These are phyloP conservation scores for Sporothrix sp. DNA, from an alignment of 2,329 filamentous ascomycete genomes.

Conservation along the genomic window DNA sequence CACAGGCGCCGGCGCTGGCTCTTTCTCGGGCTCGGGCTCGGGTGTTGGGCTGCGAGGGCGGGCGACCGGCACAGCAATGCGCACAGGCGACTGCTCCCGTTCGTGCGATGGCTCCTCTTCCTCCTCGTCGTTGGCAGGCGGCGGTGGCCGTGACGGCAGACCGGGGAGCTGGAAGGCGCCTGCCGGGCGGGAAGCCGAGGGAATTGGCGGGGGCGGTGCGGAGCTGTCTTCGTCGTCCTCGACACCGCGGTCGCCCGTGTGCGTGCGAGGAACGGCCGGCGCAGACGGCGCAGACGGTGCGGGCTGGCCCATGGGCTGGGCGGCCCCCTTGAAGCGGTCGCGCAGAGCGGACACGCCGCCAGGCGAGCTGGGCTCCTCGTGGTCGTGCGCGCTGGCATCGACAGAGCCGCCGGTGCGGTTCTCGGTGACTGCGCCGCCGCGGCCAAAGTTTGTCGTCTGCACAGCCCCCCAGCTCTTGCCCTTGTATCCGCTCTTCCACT, in stretches of 20 bases:
- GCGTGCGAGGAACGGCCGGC: conserved; percentile 25
- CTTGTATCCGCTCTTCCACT: conserved; percentile 86
- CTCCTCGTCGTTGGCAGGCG: conserved; percentile 45
- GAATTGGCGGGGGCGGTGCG: conserved; percentile 52
- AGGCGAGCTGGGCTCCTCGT: conserved; percentile 38
- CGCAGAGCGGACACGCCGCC: conserved; percentile 65
- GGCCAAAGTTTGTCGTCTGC: conserved; percentile 61
- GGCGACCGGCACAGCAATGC: conserved; percentile 70
- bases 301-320: conserved; percentile 55
- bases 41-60: too few relatives aligned
- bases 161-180: conserved; percentile 72
- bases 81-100: conserved; percentile 64
- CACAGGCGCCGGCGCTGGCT: conserved; percentile 41
- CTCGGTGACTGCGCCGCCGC: conserved; percentile 43
- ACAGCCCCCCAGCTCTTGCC: conserved; percentile 88
- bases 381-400: conserved; percentile 32
- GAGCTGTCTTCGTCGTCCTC: conserved; percentile 32
- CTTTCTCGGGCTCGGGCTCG: conserved; percentile 33
- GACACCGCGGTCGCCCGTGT: conserved; percentile 24
- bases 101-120: conserved; percentile 42
- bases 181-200: conserved; percentile 58
- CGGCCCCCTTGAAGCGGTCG: conserved; percentile 73
- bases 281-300: conserved; percentile 25
- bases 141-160: conserved; percentile 48
- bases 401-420: conserved; percentile 54